Conservation (phyloP, 2,329 filamentous ascomycete species). For the Aspergillus pseudoglaucus region DNA sequence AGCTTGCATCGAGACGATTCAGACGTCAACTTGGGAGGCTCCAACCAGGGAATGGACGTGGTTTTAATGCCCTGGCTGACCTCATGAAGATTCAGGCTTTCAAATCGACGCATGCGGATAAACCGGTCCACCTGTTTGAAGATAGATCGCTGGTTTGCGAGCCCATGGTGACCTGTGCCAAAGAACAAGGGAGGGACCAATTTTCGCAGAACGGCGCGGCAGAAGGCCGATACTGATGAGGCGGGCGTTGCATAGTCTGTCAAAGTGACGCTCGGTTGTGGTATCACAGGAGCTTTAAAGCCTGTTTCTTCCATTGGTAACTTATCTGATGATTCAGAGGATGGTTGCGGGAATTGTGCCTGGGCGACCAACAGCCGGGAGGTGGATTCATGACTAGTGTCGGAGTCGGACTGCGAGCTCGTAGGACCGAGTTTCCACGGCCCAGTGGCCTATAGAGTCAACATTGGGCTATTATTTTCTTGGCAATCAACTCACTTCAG, state of each 20-base stretch:
- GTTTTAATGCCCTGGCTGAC: conserved; percentile 71
- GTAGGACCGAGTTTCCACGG: conserved; percentile 17
- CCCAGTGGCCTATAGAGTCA: conserved; percentile 14
- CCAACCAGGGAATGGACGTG: conserved; percentile 65
- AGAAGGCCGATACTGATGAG: conserved; percentile 75
- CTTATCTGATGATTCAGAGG: background rate
- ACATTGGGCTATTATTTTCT: conserved; percentile 1
- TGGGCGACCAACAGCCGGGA: conserved; percentile 21
- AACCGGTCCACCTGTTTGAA: conserved; percentile 70
- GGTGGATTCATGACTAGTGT: conserved; percentile 8
- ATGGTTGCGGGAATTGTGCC: conserved; percentile 11
- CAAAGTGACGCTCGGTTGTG: conserved; percentile 37
- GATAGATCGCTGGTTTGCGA: conserved; percentile 57
- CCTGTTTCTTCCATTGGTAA: background rate
- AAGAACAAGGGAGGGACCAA: conserved; percentile 72
- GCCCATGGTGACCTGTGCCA: conserved; percentile 51
- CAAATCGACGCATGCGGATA: conserved; percentile 69
- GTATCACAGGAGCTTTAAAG: conserved; percentile 3
- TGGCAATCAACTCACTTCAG: conserved; percentile 31
- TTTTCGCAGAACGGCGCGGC: conserved; percentile 64
- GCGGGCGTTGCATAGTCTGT: conserved; percentile 62
- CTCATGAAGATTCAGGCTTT: conserved; percentile 72
- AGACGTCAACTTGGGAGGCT: conserved; percentile 38
- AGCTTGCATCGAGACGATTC: conserved; percentile 44
- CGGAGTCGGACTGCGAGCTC: conserved; percentile 5